Conservation (phyloP, 805 yeast genomes). For the Pichia manshurica region DNA sequence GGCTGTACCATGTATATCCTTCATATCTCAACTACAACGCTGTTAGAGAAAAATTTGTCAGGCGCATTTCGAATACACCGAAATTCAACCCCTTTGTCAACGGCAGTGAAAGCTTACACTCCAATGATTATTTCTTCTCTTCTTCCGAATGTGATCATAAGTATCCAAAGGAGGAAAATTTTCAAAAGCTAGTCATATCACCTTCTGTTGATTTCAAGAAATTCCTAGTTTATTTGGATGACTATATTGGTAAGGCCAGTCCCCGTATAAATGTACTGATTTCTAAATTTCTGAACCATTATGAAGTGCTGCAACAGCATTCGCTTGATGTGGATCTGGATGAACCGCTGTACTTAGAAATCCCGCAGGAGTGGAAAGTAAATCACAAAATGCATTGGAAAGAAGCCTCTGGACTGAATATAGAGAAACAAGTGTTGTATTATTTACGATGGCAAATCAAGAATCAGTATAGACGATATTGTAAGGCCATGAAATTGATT, state of each 20-base stretch:
- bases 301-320: neutral
- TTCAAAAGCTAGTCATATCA: slow-evolving; percentile 5
- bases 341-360: slow-evolving; percentile 12
- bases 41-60: slow-evolving; percentile 8
- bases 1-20: slow-evolving; percentile 25
- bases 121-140: neutral
- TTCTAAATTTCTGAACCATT: slow-evolving; percentile 2
- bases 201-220: slow-evolving; percentile 10
- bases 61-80: neutral
- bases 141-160: neutral
- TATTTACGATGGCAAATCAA: slow-evolving; percentile 18
- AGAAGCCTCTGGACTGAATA: slow-evolving; percentile 14
- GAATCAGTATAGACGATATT: slow-evolving; percentile 3
- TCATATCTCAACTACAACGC: slow-evolving; percentile 17
- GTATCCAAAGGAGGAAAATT: slow-evolving; percentile 3
- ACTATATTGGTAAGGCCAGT: slow-evolving; percentile 9
- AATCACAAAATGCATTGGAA: slow-evolving; percentile 21
- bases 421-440: slow-evolving; percentile 18
- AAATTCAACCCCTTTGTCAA: slow-evolving; percentile 6
- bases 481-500: slow-evolving; percentile 9
- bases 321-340: neutral
- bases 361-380: slow-evolving; percentile 22
- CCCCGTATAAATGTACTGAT: slow-evolving; percentile 11
- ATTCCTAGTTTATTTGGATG: slow-evolving; percentile 3
- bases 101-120: neutral